These are phyloP conservation scores for Neonothopanus nambi DNA, from an alignment of 1,284 basidiomycete species.

Conservation along the genomic window DNA sequence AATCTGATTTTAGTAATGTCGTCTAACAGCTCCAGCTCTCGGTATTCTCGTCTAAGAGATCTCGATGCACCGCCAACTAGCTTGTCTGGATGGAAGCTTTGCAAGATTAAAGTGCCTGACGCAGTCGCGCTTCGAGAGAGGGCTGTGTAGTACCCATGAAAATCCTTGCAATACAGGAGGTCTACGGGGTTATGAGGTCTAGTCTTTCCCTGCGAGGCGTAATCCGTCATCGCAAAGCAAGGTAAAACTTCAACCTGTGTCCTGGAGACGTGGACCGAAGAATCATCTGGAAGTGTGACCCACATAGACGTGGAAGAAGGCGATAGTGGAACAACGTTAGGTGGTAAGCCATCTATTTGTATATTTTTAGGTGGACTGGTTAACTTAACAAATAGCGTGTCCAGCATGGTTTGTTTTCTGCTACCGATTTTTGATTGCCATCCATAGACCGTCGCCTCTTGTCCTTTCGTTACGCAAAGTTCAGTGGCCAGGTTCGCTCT, in stretches of 20 bases:
- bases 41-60: conserved; percentile 28
- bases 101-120: conserved; percentile 33
- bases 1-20: conserved; percentile 30
- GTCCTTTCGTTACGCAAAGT: conserved; percentile 40
- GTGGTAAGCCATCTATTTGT: conserved; percentile 31
- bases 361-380: conserved; percentile 28
- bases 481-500: conserved; percentile 37
- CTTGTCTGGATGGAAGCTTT: conserved; percentile 25
- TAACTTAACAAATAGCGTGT: conserved; percentile 28
- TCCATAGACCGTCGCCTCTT: conserved; percentile 34
- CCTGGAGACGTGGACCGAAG: conserved; percentile 22
- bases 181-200: conserved; percentile 34
- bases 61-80: conserved; percentile 22
- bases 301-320: conserved; percentile 17
- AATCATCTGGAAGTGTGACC: conserved; percentile 29
- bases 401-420: neutral
- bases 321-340: conserved; percentile 39
- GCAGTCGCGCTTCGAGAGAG: conserved; percentile 33
- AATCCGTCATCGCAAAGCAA: conserved; percentile 46
- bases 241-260: conserved; percentile 35
- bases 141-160: conserved; percentile 36
- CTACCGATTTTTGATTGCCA: conserved; percentile 25
- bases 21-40: conserved; percentile 34
- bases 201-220: conserved; percentile 39
- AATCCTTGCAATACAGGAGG: conserved; percentile 27